Evolutionary conservation across 2,329 filamentous ascomycete genomes (phyloP), one percentile per base, ranked within the genome.

Genomic region (Chrysoporthe cubensis): DNA sequence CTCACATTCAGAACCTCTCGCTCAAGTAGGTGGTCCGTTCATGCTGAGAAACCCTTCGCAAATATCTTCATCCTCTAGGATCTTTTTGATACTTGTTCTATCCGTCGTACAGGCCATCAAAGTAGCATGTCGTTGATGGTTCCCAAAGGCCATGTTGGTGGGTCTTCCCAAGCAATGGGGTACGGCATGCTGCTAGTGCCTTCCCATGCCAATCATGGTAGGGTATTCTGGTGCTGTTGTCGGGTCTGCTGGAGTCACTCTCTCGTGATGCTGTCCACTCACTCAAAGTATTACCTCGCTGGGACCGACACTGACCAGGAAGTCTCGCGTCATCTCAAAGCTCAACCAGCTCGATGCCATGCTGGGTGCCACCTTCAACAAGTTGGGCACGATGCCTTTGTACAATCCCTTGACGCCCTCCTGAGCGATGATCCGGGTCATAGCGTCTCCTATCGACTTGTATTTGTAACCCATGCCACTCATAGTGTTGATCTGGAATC

Each of bases 401-500:
- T 98, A 99, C 56, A 99, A 81, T 62, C 96, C 96, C 69, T 85
- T 85, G 65, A 95, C 50, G 42, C 96, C 96, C 81, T 99, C 96
- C 74, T 97, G 89, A 59, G 86, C 80, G 65, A 97, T 79, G 74
- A 99, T 99, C 62, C 92, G 88, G 63, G 83, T 87, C 71, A 99
- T 83, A 3, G 96, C 96, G 76, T 97, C 93, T 70, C 88, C 85
- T 56, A 99, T 90, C 7, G 90, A 91, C 75, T 92, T 94, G 82
- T 99, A 99, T 77, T 95, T 89, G 80, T 97, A 98, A 62, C 96
- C 96, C 90, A 99, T 95, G 63, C 96, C 96, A 60, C 92, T 93
- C 96, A 99, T 99, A 65, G 96, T 97, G 80, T 99, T 99, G 82
- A 99, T 96, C 77, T 99, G 96, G 78, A 99, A 99, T 62, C 96